Evolutionary conservation across 2,329 filamentous ascomycete genomes (phyloP).

Genomic region (Aspergillus sp.): DNA sequence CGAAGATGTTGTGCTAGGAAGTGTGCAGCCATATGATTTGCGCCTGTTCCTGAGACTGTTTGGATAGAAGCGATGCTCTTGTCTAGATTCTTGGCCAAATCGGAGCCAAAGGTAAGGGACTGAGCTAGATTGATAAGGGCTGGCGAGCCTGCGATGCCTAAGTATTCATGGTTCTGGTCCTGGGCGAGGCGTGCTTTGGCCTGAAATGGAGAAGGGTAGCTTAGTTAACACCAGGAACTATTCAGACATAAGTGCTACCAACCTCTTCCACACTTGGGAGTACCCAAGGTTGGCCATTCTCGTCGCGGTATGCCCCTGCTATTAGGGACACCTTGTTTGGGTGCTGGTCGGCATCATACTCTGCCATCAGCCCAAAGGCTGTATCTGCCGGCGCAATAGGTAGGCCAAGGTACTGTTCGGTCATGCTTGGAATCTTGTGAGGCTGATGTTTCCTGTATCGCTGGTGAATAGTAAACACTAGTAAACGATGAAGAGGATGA

Average conservation of each 20-base stretch:
- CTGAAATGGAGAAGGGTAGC: constrained; percentile 65
- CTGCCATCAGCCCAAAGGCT: constrained; percentile 29
- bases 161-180: not conserved
- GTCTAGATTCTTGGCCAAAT: not conserved
- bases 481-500: not conserved
- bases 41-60: constrained; percentile 91
- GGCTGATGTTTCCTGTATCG: not conserved
- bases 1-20: constrained; percentile 83
- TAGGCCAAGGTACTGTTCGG: not conserved
- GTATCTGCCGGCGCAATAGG: not conserved
- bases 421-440: not conserved
- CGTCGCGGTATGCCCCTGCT: constrained; percentile 45
- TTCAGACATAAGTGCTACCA: too few species aligned
- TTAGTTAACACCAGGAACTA: too few species aligned
- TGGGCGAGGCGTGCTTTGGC: constrained; percentile 41
- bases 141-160: not conserved
- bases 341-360: constrained; percentile 25
- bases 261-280: constrained; percentile 39
- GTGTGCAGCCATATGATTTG: constrained; percentile 80
- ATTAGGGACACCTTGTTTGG: constrained; percentile 44
- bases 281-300: constrained; percentile 41
- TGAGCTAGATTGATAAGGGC: not conserved
- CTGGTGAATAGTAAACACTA: not conserved
- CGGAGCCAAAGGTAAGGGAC: not conserved
- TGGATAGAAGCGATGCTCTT: constrained; percentile 66